Evolutionary conservation across 2,329 filamentous ascomycete species (phyloP).

Genomic region (Alternaria ventricosa): DNA sequence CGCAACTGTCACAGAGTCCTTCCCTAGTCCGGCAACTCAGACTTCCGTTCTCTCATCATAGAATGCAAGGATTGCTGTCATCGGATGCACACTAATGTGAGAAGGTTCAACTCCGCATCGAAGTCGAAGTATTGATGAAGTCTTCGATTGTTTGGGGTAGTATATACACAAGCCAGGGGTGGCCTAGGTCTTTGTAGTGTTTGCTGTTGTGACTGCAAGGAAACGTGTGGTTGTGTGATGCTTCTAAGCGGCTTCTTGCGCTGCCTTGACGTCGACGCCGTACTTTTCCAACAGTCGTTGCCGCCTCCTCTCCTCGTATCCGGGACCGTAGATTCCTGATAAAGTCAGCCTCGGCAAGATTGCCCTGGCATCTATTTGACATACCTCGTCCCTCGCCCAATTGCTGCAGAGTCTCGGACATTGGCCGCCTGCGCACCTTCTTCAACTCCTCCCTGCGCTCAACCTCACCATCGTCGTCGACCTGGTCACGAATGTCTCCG

Average conservation of each 20-base stretch:
- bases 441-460: constrained; percentile 77
- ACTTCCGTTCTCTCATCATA: not conserved
- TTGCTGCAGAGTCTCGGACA: constrained; percentile 80
- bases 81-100: not conserved
- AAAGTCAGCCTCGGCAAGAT: constrained; percentile 18
- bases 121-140: not conserved
- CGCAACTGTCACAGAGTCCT: not conserved
- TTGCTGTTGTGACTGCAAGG: constrained; percentile 27
- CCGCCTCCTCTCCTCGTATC: constrained; percentile 83
- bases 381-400: constrained; percentile 88
- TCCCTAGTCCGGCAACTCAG: no score
- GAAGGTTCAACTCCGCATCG: not conserved
- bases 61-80: not conserved
- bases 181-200: constrained; percentile 17
- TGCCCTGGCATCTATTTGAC: constrained; percentile 10
- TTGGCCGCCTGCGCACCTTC: constrained; percentile 74
- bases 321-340: constrained; percentile 77
- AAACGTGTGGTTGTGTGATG: constrained; percentile 18
- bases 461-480: constrained; percentile 74
- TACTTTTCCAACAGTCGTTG: constrained; percentile 86
- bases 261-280: constrained; percentile 73
- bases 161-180: constrained; percentile 26
- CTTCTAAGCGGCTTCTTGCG: constrained; percentile 29
- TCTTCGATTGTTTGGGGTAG: constrained; percentile 11
- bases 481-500: constrained; percentile 54